Evolutionary conservation across 1,284 basidiomycete species (phyloP), one percentile per base, ranked within the genome.

Genomic region (Cerioporus squamosus): DNA sequence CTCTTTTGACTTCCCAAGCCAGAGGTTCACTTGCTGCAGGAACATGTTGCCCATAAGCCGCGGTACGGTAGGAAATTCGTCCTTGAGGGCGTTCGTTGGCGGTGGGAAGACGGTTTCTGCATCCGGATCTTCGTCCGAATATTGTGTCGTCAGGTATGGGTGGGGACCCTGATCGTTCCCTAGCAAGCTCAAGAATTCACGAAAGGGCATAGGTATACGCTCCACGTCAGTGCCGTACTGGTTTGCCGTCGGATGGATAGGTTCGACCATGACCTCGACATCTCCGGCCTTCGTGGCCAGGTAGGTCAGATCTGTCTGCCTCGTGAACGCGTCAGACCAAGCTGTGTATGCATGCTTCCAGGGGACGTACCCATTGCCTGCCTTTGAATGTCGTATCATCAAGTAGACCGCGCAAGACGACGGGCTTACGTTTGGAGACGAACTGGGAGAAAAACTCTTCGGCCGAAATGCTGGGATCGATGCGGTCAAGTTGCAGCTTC

Each of bases 21-120:
- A 74, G 18, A 74, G 64, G 47, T 74, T 74, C 26, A 70, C 71
- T 45, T 74, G 73, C 55, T 74, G 73, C 18, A 72, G 63, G 43
- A 67, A 70, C 20, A 74, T 60, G 51, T 70, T 70, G 15, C 71
- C 71, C 67, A 73, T 72, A 33, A 74, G 53, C n/a, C 67, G 65
- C 18, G 73, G 73, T 2, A 69, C 68, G 38, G 40, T 36, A 10
- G 73, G 73, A 42, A 71, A 73, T 18, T 73, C 72, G 53, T 68
- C 66, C 46, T 44, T 63, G 0, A 74, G 66, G 12, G 67, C 67
- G 31, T 71, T 68, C 1, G 72, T 66, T 7, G 72, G 73, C 15
- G 72, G 71, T 7, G 73, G 70, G 31, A 72, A 68, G n/a, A 69
- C 60, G 0, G 70, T 72, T 55, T 69, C 60, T 20, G 62, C 60